These are phyloP conservation scores for Hygrocybe punicea DNA, from an alignment of 768 basidiomycete genomes.

Conservation along the genomic window DNA sequence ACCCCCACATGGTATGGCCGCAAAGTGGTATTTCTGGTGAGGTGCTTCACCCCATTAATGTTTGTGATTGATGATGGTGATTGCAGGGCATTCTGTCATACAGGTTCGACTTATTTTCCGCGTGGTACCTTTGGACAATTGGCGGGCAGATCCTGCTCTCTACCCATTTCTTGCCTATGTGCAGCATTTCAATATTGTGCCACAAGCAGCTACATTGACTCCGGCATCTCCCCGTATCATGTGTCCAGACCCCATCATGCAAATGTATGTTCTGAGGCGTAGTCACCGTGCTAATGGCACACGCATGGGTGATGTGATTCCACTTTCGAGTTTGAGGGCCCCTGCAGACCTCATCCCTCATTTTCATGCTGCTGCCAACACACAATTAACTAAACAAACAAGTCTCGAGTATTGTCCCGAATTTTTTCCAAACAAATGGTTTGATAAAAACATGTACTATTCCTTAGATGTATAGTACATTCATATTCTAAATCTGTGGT, in stretches of 20 bases:
- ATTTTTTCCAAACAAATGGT: conserved; percentile 3
- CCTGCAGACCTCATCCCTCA: conserved; percentile 10
- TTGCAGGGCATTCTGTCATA: conserved; percentile 4
- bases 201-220: not conserved
- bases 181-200: conserved; percentile 7
- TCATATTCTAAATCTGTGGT: too few relatives aligned
- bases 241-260: conserved; percentile 7
- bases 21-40: conserved; percentile 19
- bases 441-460: not conserved
- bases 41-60: not conserved
- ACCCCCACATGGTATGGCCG: conserved; percentile 14
- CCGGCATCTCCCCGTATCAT: not conserved
- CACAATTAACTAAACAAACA: conserved; percentile 4
- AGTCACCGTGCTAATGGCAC: not conserved
- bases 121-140: not conserved
- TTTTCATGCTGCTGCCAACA: conserved; percentile 6
- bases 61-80: not conserved
- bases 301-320: conserved; percentile 10
- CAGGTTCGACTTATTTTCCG: conserved; percentile 1
- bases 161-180: conserved; percentile 4
- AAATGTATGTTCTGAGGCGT: conserved; percentile 7
- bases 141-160: not conserved
- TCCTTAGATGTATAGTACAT: not conserved
- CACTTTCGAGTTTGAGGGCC: conserved; percentile 4
- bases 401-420: not conserved